A percentile compares a stretch with the other conserved stretches of the same genome.
These are phyloP conservation scores for Datura wrightii DNA, from an alignment of 257 asterid genomes.

Conservation along the genomic window DNA sequence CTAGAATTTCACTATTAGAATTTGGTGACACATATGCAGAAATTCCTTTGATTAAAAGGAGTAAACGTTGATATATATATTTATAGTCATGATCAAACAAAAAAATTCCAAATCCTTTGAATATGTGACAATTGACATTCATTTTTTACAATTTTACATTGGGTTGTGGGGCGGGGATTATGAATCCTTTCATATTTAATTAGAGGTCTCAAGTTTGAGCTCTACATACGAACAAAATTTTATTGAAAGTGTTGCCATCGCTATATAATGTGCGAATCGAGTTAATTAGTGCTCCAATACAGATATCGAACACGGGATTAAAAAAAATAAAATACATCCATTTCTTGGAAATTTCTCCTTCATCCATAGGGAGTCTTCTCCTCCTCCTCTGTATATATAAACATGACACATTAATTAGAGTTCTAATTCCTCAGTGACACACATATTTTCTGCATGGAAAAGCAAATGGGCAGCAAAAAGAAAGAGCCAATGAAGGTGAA, in stretches of 20 bases:
- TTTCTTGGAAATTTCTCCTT: slow-evolving; percentile 14
- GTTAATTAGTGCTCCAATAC: no score
- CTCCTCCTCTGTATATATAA: neutral
- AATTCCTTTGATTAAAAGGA: neutral
- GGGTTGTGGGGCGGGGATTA: no score
- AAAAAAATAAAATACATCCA: neutral
- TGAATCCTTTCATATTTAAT: no score
- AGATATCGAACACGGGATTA: no score
- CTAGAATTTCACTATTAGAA: neutral
- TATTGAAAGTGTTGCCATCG: no score
- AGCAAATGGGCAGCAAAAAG: neutral
- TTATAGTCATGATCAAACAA: slow-evolving; percentile 1
- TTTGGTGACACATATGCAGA: neutral
- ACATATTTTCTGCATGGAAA: no score
- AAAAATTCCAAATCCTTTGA: neutral
- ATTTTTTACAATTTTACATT: neutral
- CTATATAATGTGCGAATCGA: no score
- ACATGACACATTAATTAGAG: neutral
- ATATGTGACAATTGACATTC: slow-evolving; percentile 7
- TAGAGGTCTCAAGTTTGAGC: no score
- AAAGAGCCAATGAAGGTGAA: slow-evolving; percentile 44
- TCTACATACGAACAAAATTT: no score
- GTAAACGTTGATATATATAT: neutral
- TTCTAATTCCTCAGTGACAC: neutral
- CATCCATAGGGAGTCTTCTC: neutral